Evolutionary conservation across 352 stramenopile genomes (phyloP).

Genomic region (Phytopythium boreale): DNA sequence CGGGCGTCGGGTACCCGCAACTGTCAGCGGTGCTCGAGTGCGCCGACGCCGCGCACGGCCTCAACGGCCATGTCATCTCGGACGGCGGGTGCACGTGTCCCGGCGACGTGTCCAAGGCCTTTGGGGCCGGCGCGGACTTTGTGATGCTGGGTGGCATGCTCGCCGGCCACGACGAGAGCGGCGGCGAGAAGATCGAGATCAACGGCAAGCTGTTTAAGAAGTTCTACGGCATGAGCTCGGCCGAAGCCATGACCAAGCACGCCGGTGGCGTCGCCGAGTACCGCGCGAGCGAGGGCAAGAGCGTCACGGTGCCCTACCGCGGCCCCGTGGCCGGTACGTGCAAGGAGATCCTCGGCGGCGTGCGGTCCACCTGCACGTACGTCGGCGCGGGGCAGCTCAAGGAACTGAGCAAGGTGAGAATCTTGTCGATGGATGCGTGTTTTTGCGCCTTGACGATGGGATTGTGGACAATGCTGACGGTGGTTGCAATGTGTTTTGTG

Average conservation of each 20-base stretch:
- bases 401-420: slow-evolving; percentile 86
- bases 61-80: slow-evolving; percentile 88
- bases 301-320: slow-evolving; percentile 86
- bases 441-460: not conserved
- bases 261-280: slow-evolving; percentile 89
- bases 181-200: slow-evolving; percentile 76
- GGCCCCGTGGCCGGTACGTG: slow-evolving; percentile 76
- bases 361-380: slow-evolving; percentile 92
- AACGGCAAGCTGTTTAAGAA: slow-evolving; percentile 79
- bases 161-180: slow-evolving; percentile 88
- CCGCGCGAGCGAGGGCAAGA: slow-evolving; percentile 90
- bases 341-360: slow-evolving; percentile 90
- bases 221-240: slow-evolving; percentile 94
- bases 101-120: slow-evolving; percentile 89
- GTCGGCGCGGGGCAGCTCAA: slow-evolving; percentile 87
- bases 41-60: slow-evolving; percentile 86
- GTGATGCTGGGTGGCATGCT: slow-evolving; percentile 93
- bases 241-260: slow-evolving; percentile 92
- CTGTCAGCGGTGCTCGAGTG: slow-evolving; percentile 91
- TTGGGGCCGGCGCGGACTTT: slow-evolving; percentile 90
- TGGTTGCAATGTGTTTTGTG: slow-evolving; percentile 11
- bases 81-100: slow-evolving; percentile 89
- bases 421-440: too few species aligned
- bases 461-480: not conserved
- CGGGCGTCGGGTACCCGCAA: slow-evolving; percentile 90